Conservation (phyloP, 2,329 filamentous ascomycete genomes). For the Dactylonectria macrodidyma region DNA sequence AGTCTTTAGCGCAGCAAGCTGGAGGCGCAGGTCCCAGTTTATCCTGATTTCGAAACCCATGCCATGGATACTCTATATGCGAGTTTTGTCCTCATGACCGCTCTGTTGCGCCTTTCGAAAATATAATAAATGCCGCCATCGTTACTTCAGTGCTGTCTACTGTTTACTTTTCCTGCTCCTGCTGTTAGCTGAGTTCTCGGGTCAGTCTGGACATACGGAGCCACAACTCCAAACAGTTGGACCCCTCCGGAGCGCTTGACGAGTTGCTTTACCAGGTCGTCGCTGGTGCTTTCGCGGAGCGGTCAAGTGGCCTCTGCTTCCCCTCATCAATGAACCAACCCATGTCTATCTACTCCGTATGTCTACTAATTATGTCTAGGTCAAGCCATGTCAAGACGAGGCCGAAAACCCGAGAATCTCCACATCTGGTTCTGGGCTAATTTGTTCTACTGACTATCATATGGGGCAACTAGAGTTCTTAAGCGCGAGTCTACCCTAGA, state of each 20-base stretch:
- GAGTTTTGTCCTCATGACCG: too few relatives aligned
- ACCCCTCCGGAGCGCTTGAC: neutral
- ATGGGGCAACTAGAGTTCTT: neutral
- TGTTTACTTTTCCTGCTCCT: neutral
- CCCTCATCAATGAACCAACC: neutral
- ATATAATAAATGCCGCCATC: too few relatives aligned
- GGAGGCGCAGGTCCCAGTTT: constrained; percentile 32
- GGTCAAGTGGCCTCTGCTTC: neutral
- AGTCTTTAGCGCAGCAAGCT: constrained; percentile 42
- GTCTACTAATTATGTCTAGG: neutral
- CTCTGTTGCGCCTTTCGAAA: too few relatives aligned
- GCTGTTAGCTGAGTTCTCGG: too few relatives aligned
- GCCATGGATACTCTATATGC: too few relatives aligned
- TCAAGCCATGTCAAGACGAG: neutral
- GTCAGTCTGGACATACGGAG: too few relatives aligned
- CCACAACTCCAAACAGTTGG: neutral
- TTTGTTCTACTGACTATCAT: too few relatives aligned
- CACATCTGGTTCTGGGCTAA: neutral
- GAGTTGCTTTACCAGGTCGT: too few relatives aligned
- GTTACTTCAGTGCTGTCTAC: neutral
- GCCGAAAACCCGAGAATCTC: neutral
- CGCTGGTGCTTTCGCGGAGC: too few relatives aligned
- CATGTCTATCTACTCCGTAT: too few relatives aligned
- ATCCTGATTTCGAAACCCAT: constrained; percentile 19
- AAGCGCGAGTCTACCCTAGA: constrained; percentile 1